Conservation (phyloP, 345 rosid species). For the Lepidium africanum region DNA sequence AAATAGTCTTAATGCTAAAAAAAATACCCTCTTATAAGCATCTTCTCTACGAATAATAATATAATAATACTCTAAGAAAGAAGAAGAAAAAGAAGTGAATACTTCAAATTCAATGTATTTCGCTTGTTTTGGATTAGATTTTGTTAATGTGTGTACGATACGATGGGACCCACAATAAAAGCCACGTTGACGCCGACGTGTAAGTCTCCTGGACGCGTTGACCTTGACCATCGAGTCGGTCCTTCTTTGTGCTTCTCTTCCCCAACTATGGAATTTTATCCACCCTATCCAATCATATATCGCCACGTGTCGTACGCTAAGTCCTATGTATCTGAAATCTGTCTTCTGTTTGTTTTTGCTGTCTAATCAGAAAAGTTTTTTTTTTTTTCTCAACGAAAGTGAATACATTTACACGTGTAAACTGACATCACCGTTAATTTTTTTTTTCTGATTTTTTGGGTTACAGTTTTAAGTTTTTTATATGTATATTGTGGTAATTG, state of each 20-base stretch:
- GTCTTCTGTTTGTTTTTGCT: background rate
- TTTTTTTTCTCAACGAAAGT: background rate
- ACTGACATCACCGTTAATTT: background rate
- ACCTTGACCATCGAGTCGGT: constrained; percentile 26
- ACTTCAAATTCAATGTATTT: constrained; percentile 23
- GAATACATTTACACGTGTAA: background rate
- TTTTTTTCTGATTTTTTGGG: background rate
- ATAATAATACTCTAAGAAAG: too few species aligned
- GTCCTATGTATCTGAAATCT: constrained; percentile 16
- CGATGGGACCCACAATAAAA: background rate
- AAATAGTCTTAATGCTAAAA: background rate
- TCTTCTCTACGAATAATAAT: background rate
- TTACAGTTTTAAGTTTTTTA: background rate
- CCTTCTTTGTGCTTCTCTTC: background rate
- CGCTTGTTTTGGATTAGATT: background rate
- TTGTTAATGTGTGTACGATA: background rate
- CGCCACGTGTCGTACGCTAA: constrained; percentile 16
- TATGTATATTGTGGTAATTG: background rate
- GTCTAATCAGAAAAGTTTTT: background rate
- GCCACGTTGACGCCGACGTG: constrained; percentile 24
- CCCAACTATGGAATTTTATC: constrained; percentile 25
- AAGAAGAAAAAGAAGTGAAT: background rate
- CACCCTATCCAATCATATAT: background rate
- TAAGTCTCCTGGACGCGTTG: constrained; percentile 18
- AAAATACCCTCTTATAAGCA: background rate